phyloP scores from a whole-genome alignment of 352 stramenopile species.

The Aphanomyces stellatus region DNA sequence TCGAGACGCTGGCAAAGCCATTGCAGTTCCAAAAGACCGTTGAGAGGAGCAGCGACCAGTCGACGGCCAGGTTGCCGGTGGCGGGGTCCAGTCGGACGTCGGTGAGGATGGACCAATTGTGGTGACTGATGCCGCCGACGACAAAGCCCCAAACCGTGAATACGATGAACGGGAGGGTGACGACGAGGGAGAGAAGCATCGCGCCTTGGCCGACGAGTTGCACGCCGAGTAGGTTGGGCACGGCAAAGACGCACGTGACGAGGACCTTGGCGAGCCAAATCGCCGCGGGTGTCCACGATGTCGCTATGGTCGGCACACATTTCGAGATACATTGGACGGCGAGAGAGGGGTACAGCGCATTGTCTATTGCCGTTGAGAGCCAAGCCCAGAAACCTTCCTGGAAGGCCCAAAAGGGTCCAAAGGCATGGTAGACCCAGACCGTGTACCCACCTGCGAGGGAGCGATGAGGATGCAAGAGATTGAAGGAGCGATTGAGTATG shows the following conservation, averaged over 20 bases:
- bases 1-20: constrained; percentile 85
- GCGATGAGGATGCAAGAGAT: too few species aligned
- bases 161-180: constrained; percentile 84
- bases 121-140: too few species aligned
- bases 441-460: constrained; percentile 60
- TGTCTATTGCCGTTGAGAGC: constrained; percentile 87
- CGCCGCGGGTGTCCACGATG: constrained; percentile 11
- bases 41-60: constrained; percentile 86
- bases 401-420: constrained; percentile 84
- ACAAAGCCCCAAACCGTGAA: constrained; percentile 33
- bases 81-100: constrained; percentile 31
- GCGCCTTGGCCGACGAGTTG: constrained; percentile 76
- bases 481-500: too few species aligned
- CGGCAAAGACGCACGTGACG: constrained; percentile 31
- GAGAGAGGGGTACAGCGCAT: constrained; percentile 89
- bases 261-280: constrained; percentile 35
- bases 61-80: constrained; percentile 25
- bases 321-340: constrained; percentile 34
- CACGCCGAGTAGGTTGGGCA: constrained; percentile 52
- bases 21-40: constrained; percentile 96
- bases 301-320: constrained; percentile 26
- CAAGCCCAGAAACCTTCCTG: constrained; percentile 77
- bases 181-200: constrained; percentile 68
- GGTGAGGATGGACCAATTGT: constrained; percentile 31
- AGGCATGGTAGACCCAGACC: constrained; percentile 87